Conservation (phyloP, 352 stramenopile species). For the Pythium folliculosum region DNA sequence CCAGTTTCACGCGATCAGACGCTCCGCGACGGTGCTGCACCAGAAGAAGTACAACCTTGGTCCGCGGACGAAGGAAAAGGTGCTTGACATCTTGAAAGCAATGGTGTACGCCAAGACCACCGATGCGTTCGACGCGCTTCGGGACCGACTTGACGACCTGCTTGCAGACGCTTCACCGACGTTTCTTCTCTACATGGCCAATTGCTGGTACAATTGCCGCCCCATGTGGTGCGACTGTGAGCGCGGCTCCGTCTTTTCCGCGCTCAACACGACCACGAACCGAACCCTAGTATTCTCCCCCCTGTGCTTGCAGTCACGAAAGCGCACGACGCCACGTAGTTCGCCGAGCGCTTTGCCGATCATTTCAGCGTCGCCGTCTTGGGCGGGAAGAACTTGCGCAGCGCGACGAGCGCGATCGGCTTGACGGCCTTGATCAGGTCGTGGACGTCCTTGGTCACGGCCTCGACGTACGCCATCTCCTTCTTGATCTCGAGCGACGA, state of each 20-base stretch:
- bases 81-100: neutral
- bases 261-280: no score
- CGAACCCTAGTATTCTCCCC: constrained; percentile 10
- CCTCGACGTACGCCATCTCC: constrained; percentile 25
- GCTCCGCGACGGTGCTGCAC: neutral
- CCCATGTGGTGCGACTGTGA: neutral
- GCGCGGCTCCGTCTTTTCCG: no score
- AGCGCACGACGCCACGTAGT: constrained; percentile 14
- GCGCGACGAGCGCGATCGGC: constrained; percentile 30
- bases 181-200: neutral
- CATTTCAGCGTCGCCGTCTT: constrained; percentile 20
- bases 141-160: neutral
- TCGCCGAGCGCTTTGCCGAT: constrained; percentile 11
- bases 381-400: no score
- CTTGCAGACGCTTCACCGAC: neutral
- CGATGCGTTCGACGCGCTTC: neutral
- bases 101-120: constrained; percentile 1
- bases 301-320: constrained; percentile 21
- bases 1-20: neutral
- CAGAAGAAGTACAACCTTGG: neutral
- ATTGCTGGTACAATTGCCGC: neutral
- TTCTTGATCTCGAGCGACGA: constrained; percentile 32
- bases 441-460: constrained; percentile 32
- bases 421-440: constrained; percentile 31
- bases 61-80: neutral